Percentiles rank a stretch among this genome's conserved stretches.
phyloP scores from a whole-genome alignment of 345 rosid genomes.

The Mangifera indica region DNA sequence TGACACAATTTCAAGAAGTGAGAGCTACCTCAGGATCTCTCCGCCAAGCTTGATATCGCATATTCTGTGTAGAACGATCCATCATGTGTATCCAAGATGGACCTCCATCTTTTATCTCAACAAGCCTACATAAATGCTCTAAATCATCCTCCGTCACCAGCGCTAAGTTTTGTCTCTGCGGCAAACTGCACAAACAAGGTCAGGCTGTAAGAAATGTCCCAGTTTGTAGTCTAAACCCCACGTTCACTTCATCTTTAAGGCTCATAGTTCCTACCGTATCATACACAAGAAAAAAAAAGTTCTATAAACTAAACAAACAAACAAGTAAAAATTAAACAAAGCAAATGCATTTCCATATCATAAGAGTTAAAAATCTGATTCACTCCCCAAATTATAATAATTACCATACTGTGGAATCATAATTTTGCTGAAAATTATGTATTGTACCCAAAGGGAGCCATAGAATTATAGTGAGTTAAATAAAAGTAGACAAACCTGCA shows the following conservation, averaged over 20 bases:
- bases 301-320: neutral
- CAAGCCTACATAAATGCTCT: slow-evolving; percentile 60
- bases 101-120: slow-evolving; percentile 87
- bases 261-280: neutral
- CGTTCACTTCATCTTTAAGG: neutral
- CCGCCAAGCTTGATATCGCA: slow-evolving; percentile 89
- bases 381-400: neutral
- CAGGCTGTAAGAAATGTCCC: neutral
- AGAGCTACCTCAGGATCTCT: slow-evolving; percentile 74
- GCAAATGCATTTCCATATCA: neutral
- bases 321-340: neutral
- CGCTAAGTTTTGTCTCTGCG: slow-evolving; percentile 36
- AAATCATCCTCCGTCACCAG: slow-evolving; percentile 65
- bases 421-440: no score
- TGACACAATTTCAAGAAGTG: neutral
- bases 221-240: slow-evolving; percentile 12
- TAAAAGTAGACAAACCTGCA: slow-evolving; percentile 46
- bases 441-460: no score
- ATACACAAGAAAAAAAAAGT: neutral
- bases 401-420: no score
- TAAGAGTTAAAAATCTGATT: neutral
- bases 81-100: slow-evolving; percentile 97
- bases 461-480: neutral
- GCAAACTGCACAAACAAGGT: slow-evolving; percentile 37
- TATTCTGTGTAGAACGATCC: slow-evolving; percentile 71